Evolutionary conservation across 805 yeast species (phyloP).

Genomic region (Lachancea thermotolerans): DNA sequence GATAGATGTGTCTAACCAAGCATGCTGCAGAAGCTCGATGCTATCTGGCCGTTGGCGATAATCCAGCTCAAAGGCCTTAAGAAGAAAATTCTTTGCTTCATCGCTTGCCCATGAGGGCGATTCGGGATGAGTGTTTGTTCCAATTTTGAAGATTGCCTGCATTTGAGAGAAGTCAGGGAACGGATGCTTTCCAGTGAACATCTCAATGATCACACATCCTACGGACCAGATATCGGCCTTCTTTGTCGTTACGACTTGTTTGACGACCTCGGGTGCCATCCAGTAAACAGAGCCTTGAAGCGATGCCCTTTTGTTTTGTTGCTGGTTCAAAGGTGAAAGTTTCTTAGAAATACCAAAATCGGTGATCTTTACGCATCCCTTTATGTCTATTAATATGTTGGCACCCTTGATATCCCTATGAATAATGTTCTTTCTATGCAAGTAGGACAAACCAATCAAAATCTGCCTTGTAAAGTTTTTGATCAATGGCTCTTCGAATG

Average conservation of each 20-base stretch:
- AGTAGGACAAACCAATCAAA: conserved; percentile 62
- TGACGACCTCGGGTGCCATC: conserved; percentile 99
- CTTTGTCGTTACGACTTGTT: conserved; percentile 82
- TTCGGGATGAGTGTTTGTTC: conserved; percentile 75
- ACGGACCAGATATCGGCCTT: conserved; percentile 97
- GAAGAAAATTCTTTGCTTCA: conserved; percentile 61
- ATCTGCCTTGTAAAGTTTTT: conserved; percentile 70
- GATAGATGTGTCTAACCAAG: conserved; percentile 27
- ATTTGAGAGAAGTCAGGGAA: conserved; percentile 91
- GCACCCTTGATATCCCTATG: conserved; percentile 90
- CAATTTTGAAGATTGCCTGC: conserved; percentile 95
- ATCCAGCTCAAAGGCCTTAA: conserved; percentile 66
- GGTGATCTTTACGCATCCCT: conserved; percentile 75
- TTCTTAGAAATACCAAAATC: conserved; percentile 81
- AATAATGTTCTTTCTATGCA: conserved; percentile 69
- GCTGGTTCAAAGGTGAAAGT: conserved; percentile 46
- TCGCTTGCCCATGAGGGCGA: conserved; percentile 68
- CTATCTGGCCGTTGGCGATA: conserved; percentile 71
- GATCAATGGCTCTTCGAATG: conserved; percentile 71
- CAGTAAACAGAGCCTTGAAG: conserved; percentile 93
- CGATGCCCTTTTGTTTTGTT: conserved; percentile 57
- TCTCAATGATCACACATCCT: conserved; percentile 88
- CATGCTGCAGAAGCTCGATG: conserved; percentile 53
- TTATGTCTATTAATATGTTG: conserved; percentile 71
- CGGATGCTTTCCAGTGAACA: conserved; percentile 95